phyloP scores from a whole-genome alignment of 2,329 filamentous ascomycete genomes.

The Lithohypha guttulata region DNA sequence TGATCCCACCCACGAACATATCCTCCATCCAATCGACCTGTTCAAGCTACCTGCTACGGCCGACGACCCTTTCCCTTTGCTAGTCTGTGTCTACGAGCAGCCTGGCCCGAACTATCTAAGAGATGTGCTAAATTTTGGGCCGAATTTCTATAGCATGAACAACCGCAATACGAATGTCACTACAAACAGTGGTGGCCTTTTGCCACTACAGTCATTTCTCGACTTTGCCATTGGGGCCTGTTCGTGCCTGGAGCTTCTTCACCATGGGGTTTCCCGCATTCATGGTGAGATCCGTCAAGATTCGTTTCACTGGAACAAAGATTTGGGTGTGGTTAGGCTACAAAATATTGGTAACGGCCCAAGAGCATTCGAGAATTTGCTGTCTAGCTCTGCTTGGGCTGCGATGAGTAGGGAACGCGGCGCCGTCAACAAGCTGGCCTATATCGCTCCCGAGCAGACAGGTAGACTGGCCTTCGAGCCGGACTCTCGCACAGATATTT shows the following conservation, averaged over 20 bases:
- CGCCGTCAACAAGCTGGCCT: constrained; percentile 78
- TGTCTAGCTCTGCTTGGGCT: constrained; percentile 77
- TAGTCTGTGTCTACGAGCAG: constrained; percentile 71
- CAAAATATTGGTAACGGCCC: constrained; percentile 79
- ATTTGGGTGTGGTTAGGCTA: constrained; percentile 62
- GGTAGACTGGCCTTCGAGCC: constrained; percentile 86
- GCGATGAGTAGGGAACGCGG: constrained; percentile 71
- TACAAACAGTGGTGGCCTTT: constrained; percentile 45
- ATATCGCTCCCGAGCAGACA: constrained; percentile 90
- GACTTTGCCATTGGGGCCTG: constrained; percentile 85
- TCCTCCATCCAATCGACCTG: constrained; percentile 70
- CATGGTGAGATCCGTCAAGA: constrained; percentile 87
- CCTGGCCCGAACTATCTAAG: constrained; percentile 64
- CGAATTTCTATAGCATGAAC: constrained; percentile 56
- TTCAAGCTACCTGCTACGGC: constrained; percentile 58
- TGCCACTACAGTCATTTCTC: constrained; percentile 66
- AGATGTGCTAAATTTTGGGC: constrained; percentile 60
- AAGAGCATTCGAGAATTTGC: constrained; percentile 78
- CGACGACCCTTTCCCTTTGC: constrained; percentile 58
- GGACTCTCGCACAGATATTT: constrained; percentile 85
- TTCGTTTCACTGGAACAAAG: constrained; percentile 73
- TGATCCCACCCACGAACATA: constrained; percentile 64
- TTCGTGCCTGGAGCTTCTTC: constrained; percentile 78
- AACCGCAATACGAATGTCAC: constrained; percentile 30
- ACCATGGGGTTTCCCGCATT: constrained; percentile 74